phyloP scores from a whole-genome alignment of 1,284 basidiomycete species.

The Pseudomicrostroma phylloplanum region DNA sequence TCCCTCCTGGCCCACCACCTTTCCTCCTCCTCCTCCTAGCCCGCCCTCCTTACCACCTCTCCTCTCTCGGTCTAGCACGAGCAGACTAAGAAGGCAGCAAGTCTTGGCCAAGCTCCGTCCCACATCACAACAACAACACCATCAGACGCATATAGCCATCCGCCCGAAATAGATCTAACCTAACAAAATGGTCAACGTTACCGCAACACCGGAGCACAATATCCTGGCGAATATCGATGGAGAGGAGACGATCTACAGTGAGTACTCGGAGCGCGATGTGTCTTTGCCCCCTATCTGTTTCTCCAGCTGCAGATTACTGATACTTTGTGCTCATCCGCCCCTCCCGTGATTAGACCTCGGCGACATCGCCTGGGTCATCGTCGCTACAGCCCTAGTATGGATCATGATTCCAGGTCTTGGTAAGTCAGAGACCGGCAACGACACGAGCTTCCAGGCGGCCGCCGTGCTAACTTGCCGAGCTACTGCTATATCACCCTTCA shows the following conservation, averaged over 20 bases:
- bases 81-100: too few relatives aligned
- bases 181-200: slow-evolving; percentile 16
- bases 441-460: background rate
- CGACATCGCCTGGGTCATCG: slow-evolving; percentile 57
- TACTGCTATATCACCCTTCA: slow-evolving; percentile 51
- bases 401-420: slow-evolving; percentile 70
- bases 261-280: background rate
- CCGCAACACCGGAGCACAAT: background rate
- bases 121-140: background rate
- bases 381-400: slow-evolving; percentile 61
- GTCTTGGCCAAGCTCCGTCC: too few relatives aligned
- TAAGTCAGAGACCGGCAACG: slow-evolving; percentile 7
- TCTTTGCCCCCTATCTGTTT: background rate
- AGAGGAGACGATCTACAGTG: slow-evolving; percentile 9
- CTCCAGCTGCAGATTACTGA: background rate
- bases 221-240: slow-evolving; percentile 11
- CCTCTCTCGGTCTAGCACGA: too few relatives aligned
- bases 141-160: background rate
- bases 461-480: too few relatives aligned
- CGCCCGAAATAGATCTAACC: background rate
- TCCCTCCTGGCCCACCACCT: too few relatives aligned
- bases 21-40: too few relatives aligned
- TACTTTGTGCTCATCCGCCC: background rate
- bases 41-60: too few relatives aligned
- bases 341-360: slow-evolving; percentile 50